These are phyloP conservation scores for Groenewaldozyma auringiensis DNA, from an alignment of 1,139 yeast species.

Conservation along the genomic window DNA sequence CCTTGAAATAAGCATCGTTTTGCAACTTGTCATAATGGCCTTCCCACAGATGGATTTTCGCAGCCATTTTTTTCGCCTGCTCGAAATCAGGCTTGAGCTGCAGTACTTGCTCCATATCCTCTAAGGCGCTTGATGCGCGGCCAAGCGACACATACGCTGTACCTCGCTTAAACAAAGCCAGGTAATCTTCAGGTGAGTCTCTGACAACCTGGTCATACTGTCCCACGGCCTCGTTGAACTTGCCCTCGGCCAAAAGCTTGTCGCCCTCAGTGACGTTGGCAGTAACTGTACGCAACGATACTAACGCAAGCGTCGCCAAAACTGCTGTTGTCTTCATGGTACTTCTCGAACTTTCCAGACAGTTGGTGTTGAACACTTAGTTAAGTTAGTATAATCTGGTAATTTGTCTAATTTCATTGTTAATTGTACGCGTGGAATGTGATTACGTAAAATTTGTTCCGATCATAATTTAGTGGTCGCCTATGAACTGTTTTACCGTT, in stretches of 20 bases:
- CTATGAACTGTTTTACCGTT: too few relatives aligned
- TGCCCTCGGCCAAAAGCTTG: conserved; percentile 20
- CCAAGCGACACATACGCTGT: conserved; percentile 33
- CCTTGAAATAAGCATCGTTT: conserved; percentile 5
- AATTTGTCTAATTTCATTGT: too few relatives aligned
- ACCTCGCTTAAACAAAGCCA: conserved; percentile 34
- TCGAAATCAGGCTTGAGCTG: conserved; percentile 30
- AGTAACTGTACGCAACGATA: not conserved
- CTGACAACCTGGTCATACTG: conserved; percentile 39
- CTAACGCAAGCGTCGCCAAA: not conserved
- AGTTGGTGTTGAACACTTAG: too few relatives aligned
- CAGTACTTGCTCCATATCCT: conserved; percentile 30
- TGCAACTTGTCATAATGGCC: conserved; percentile 21
- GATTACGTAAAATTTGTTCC: too few relatives aligned
- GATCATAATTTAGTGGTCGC: too few relatives aligned
- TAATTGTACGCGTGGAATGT: too few relatives aligned
- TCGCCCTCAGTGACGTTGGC: conserved; percentile 20
- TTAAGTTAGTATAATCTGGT: too few relatives aligned
- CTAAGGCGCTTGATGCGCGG: conserved; percentile 30
- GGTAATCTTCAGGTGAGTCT: conserved; percentile 27
- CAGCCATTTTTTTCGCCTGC: conserved; percentile 32
- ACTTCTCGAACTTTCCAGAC: too few relatives aligned
- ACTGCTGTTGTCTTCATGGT: not conserved
- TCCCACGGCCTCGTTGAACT: conserved; percentile 42
- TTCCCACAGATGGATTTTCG: conserved; percentile 26